Evolutionary conservation across 768 basidiomycete genomes (phyloP), one percentile per base, ranked within the genome.

Genomic region (Mycena belliarum): DNA sequence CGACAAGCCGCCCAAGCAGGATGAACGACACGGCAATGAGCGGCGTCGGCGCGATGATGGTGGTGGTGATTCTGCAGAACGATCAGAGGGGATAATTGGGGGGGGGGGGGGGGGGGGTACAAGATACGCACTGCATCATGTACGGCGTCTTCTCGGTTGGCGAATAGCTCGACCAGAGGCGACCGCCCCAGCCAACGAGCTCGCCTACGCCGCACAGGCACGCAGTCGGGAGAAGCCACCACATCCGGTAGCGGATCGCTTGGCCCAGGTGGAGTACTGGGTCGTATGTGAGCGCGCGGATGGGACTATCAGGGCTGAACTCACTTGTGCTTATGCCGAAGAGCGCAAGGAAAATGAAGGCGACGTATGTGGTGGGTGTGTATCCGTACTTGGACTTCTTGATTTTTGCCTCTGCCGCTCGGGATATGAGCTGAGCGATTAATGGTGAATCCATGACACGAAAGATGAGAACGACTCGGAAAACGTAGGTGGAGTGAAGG

Each of bases 21-120:
- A 83, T 68, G 61, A 85, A 86, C 54, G 77, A 80, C 6, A 75
- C 84, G 0, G 84, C 85, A 5, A 85, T 68, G 11, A 86, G 72
- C 1, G 83, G 82, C 0, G 83, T 85, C 1, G 86, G 85, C 1
- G 76, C 81, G 15, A 84, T 57, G 45, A 85, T 80, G 0, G 80
- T 82, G 3, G 72, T 67, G 3, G 72, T 69, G 6, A 77, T 77
- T 54, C 79, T 29, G 11, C 4, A 75, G n/a, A 12, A 64, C n/a
- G n/a, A n/a, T n/a, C n/a, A n/a, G n/a, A n/a, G n/a, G n/a, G n/a
- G n/a, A n/a, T n/a, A n/a, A 76, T 14, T 14, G 14, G 7, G 4
- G 12, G 7, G 16, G 16, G 14, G 7, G 11, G 16, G 33, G 33
- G 9, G 33, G 4, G 33, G 33, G 16, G 33, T 10, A 35, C 7